Conservation (phyloP, 2,329 filamentous ascomycete genomes). For the Aspergillus aculeatus region DNA sequence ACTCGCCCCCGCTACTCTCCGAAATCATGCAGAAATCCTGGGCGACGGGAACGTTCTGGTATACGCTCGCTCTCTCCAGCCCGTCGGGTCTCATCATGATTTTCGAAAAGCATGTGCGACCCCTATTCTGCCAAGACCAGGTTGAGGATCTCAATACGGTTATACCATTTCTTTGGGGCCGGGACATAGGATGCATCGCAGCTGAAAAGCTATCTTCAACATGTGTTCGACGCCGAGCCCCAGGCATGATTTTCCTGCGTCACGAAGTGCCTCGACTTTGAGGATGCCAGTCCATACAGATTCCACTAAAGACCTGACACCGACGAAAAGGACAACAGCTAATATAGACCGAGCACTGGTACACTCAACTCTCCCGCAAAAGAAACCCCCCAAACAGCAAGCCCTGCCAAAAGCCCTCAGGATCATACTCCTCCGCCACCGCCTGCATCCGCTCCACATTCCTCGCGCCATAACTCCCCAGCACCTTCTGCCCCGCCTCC, state of each 20-base stretch:
- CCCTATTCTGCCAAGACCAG: constrained; percentile 12
- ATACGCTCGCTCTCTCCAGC: constrained; percentile 19
- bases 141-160: constrained; percentile 17
- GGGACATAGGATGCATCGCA: constrained; percentile 15
- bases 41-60: constrained; percentile 21
- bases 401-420: constrained; percentile 1
- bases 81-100: constrained; percentile 19
- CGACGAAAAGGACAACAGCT: no score
- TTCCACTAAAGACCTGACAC: no score
- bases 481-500: background rate
- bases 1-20: background rate
- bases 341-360: background rate
- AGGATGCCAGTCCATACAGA: no score
- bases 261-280: no score
- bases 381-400: constrained; percentile 3
- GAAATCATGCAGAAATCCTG: constrained; percentile 20
- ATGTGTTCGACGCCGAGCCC: background rate
- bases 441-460: constrained; percentile 2
- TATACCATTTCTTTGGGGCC: constrained; percentile 20
- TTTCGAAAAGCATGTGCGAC: constrained; percentile 22
- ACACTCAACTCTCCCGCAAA: background rate
- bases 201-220: constrained; percentile 12
- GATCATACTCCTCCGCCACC: constrained; percentile 1
- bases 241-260: background rate
- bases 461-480: background rate